Percentiles rank a stretch among this genome's conserved stretches.
Evolutionary conservation across 1,284 basidiomycete species (phyloP).

Genomic region (Quambalaria eucalypti): DNA sequence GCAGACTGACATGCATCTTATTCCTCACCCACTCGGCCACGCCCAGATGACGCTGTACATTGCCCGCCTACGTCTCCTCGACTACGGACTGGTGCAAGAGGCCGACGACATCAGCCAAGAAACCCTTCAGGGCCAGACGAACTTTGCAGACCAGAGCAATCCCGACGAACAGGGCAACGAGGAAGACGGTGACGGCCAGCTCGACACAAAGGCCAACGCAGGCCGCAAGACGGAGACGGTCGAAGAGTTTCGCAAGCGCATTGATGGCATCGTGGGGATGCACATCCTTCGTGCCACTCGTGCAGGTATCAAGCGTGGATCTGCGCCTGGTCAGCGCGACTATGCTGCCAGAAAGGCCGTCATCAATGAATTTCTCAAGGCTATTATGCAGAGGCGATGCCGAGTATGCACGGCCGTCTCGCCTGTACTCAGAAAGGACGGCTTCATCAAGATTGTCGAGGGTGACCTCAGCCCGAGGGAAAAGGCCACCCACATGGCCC

Average conservation of each 20-base stretch:
- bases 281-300: slow-evolving; percentile 55
- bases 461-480: slow-evolving; percentile 76
- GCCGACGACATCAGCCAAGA: slow-evolving; percentile 64
- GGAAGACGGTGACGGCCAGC: slow-evolving; percentile 31
- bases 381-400: slow-evolving; percentile 60
- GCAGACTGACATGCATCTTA: neutral
- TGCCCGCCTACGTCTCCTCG: slow-evolving; percentile 79
- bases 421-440: slow-evolving; percentile 86
- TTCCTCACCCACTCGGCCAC: too few relatives aligned
- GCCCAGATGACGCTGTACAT: slow-evolving; percentile 53
- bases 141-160: slow-evolving; percentile 9
- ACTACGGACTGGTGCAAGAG: slow-evolving; percentile 77
- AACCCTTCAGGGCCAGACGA: slow-evolving; percentile 12
- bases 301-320: slow-evolving; percentile 53
- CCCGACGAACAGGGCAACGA: slow-evolving; percentile 15
- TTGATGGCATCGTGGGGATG: slow-evolving; percentile 53
- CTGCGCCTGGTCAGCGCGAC: slow-evolving; percentile 62
- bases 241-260: slow-evolving; percentile 32
- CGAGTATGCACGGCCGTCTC: slow-evolving; percentile 52
- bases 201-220: slow-evolving; percentile 46
- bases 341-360: slow-evolving; percentile 78
- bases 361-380: slow-evolving; percentile 73
- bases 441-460: slow-evolving; percentile 87
- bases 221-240: slow-evolving; percentile 43
- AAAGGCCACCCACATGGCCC: slow-evolving; percentile 58